phyloP scores from a whole-genome alignment of 768 basidiomycete genomes.

The Pulveroboletus sp. region DNA sequence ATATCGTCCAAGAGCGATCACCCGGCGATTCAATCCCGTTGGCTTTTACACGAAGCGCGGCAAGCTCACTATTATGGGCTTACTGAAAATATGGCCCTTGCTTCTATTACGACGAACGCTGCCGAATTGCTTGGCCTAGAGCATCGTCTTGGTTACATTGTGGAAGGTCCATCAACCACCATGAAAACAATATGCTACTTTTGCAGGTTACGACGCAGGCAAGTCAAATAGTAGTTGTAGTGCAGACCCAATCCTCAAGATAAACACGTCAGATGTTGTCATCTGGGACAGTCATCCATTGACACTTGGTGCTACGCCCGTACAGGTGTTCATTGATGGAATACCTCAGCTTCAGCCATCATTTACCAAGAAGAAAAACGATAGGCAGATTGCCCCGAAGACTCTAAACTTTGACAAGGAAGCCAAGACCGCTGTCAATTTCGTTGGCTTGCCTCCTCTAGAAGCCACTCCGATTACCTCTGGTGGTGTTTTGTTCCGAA shows the following conservation, averaged over 20 bases:
- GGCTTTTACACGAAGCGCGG: conserved; percentile 79
- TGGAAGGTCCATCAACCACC: conserved; percentile 40
- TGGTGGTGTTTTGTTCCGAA: conserved; percentile 45
- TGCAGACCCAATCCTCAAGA: neutral
- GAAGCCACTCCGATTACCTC: conserved; percentile 32
- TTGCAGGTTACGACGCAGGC: conserved; percentile 63
- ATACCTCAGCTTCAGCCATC: conserved; percentile 54
- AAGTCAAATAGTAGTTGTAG: neutral
- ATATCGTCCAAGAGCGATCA: conserved; percentile 54
- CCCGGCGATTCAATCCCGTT: conserved; percentile 61
- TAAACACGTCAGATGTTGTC: conserved; percentile 38
- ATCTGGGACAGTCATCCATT: conserved; percentile 79
- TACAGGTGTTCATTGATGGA: conserved; percentile 81
- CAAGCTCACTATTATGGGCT: conserved; percentile 81
- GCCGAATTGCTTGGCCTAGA: conserved; percentile 71
- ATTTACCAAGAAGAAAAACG: conserved; percentile 38
- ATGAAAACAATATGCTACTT: neutral
- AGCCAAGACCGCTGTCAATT: conserved; percentile 49
- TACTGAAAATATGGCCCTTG: conserved; percentile 60
- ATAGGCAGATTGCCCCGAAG: conserved; percentile 47
- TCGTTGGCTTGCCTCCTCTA: conserved; percentile 69
- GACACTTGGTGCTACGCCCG: conserved; percentile 70
- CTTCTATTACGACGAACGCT: conserved; percentile 69
- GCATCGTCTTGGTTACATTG: conserved; percentile 76
- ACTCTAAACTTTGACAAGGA: conserved; percentile 61